Conservation (phyloP, 345 rosid genomes). For the Murraya paniculata region DNA sequence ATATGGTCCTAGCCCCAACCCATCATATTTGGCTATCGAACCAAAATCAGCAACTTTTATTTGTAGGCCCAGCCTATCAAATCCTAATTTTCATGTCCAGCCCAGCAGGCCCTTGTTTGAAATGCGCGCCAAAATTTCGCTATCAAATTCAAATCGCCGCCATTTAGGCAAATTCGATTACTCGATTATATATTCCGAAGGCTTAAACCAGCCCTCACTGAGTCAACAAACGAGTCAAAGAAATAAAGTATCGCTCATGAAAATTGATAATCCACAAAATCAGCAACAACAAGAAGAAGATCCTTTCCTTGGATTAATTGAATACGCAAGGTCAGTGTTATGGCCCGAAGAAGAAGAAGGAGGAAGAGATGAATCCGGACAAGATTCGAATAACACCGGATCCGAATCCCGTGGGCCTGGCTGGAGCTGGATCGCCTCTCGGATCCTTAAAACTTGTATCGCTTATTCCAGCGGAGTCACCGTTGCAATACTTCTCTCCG, state of each 20-base stretch:
- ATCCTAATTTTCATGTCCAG: not conserved
- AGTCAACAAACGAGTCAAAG: not conserved
- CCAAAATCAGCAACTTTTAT: no score
- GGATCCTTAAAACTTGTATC: conserved; percentile 70
- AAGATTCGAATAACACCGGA: conserved; percentile 17
- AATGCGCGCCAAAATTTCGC: conserved; percentile 9
- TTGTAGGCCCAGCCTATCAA: not conserved
- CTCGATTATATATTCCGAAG: not conserved
- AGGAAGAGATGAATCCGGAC: not conserved
- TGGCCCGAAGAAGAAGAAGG: conserved; percentile 39
- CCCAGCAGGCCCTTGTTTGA: not conserved
- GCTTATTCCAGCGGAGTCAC: conserved; percentile 94
- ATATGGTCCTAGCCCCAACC: no score
- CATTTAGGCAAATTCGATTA: not conserved
- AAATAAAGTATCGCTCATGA: conserved; percentile 34
- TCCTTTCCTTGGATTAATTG: conserved; percentile 73
- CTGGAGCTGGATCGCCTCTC: conserved; percentile 84
- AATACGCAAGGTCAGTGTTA: conserved; percentile 58
- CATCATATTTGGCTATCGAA: no score
- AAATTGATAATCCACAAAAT: conserved; percentile 24
- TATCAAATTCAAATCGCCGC: not conserved
- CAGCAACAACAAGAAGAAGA: conserved; percentile 36
- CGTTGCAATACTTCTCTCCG: conserved; percentile 79
- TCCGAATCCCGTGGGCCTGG: conserved; percentile 44
- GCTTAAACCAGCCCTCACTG: not conserved